Base-by-base conservation (phyloP, 306 rosid genomes). In the Delonix regia region DNA sequence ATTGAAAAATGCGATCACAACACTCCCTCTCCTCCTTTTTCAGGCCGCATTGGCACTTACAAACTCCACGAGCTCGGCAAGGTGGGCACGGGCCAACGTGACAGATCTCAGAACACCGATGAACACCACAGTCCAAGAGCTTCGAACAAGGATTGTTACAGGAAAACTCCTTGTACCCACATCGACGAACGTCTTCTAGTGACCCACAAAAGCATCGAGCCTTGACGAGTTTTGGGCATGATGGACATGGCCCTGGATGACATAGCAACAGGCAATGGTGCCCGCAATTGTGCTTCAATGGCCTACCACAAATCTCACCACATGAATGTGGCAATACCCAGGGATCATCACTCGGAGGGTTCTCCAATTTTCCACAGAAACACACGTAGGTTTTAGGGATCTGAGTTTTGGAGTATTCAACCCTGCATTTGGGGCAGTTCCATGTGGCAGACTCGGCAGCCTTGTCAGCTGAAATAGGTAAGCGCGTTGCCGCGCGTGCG, bases 211-310 rank as follows among this genome's bases (percentile, higher is more conserved):
- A 95, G 89, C 99, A 95, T 14, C 76, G 87, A 79, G 81, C 85
- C 55, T 87, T 83, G 27, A 92, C 83, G n/a, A 91, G 88, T 77
- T 91, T 91, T 2, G 98, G 99, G 82, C 99, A 95, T 16, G 98
- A 83, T 5, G 98, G 98, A 77, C 98, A 91, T 6, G 99, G 99
- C 15, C 99, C 97, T 1, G 99, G 98, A 48, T 95, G 99, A 85
- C 99, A 95, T 1, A 95, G 83, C 10, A 95, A 86, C 65, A 95
- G 62, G 81, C 99, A 95, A 21, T 41, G 73, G 75, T 95, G 99
- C 12, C 99, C 99, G 28, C 99, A 95, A 4, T 76, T 78, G 78
- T 88, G 86, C 84, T 87, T 88, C 79, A 95, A 56, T 2, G 97
- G 90, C 74, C 95, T 85, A 11, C 80, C 85, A 56, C 99, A 95